These are phyloP conservation scores for Cryptosporidium canis DNA, from an alignment of 169 alveolate species.

Conservation along the genomic window DNA sequence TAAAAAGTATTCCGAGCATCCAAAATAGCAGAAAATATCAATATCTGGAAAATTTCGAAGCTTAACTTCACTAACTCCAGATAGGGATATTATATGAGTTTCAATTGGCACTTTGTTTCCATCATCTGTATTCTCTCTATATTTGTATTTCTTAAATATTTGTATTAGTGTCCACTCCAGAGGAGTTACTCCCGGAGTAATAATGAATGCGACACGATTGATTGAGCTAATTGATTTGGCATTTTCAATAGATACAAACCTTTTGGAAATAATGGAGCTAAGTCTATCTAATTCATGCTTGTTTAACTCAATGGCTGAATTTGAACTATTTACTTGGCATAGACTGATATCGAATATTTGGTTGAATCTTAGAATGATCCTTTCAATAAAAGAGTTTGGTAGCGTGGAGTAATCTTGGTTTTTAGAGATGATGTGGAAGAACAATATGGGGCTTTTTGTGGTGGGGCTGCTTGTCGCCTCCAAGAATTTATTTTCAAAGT, in stretches of 20 bases:
- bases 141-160: not conserved
- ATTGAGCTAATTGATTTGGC: not conserved
- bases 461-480: not conserved
- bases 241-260: slow-evolving; percentile 33
- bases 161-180: slow-evolving; percentile 28
- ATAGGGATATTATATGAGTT: slow-evolving; percentile 17
- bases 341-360: slow-evolving; percentile 7
- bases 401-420: not conserved
- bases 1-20: slow-evolving; percentile 44
- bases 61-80: slow-evolving; percentile 61
- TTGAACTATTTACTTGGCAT: not conserved
- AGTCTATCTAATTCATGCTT: not conserved
- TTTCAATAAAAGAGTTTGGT: slow-evolving; percentile 16
- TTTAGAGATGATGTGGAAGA: slow-evolving; percentile 9
- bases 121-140: slow-evolving; percentile 8
- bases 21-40: slow-evolving; percentile 60
- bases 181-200: slow-evolving; percentile 38
- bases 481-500: not conserved
- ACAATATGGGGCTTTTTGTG: not conserved
- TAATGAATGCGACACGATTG: slow-evolving; percentile 21
- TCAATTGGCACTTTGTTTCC: slow-evolving; percentile 9
- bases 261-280: slow-evolving; percentile 8
- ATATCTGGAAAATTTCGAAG: slow-evolving; percentile 41
- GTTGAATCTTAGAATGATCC: slow-evolving; percentile 18
- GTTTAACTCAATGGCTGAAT: not conserved